Evolutionary conservation across 805 yeast species (phyloP), one percentile per base, ranked within the genome.

Genomic region (Lipomyces sp.): DNA sequence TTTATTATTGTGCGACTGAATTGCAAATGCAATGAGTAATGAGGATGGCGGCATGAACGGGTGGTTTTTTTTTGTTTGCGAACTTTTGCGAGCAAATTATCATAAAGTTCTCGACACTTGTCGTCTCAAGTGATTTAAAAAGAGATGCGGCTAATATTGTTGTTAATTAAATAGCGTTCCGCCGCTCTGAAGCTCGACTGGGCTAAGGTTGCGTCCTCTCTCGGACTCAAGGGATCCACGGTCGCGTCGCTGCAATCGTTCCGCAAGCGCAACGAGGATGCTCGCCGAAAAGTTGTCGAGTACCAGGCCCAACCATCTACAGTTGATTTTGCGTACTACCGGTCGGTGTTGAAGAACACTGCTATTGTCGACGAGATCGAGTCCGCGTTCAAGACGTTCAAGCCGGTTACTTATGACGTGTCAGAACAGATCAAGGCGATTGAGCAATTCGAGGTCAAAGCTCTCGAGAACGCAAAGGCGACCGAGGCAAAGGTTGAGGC

Each of bases 231-330:
- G 69, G 99, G 99, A 70, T 82, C 88, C 77, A 95, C 99, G 70
- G 96, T 97, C 67, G 77, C 90, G 62, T 86, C 97, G 55, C 84
- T 95, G 79, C 86, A 95, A 62, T 86, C 96, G 37, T 95, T 95
- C 89, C 93, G 93, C 83, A 94, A 95, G 90, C 91, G 99, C 86
- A 89, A 92, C 81, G 99, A 95, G 77, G 98, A 95, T 80, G 98
- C 98, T 74, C 90, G 92, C 84, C 89, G 91, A 83, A 85, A 85
- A 75, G 82, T 90, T 75, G 81, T 84, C 74, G 89, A 87, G 71
- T 84, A 94, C 74, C 83, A 87, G 77, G 82, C 84, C 72, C 94
- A 91, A 81, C 81, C 92, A 70, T 84, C 91, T 65, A 82, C 82
- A 51, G 92, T 95, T 71, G 97, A 94, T 81, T 94, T 93, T 73